These are phyloP conservation scores for Grammothele lineata DNA, from an alignment of 768 basidiomycete species.

Conservation along the genomic window DNA sequence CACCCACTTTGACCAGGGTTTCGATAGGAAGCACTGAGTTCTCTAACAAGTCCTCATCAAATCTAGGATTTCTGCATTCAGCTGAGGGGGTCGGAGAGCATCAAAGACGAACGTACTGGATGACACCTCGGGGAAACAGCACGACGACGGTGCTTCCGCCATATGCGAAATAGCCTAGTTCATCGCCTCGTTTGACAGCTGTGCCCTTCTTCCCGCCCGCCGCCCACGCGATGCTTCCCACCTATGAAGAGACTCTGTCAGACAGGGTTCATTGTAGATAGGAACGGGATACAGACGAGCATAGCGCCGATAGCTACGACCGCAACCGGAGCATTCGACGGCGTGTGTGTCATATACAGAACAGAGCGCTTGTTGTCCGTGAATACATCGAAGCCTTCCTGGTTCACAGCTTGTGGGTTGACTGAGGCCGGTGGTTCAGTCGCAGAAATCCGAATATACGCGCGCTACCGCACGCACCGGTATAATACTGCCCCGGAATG, in stretches of 20 bases:
- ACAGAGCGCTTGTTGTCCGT: constrained; percentile 59
- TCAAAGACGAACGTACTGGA: constrained; percentile 40
- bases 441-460: too few species aligned
- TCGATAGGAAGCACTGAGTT: constrained; percentile 56
- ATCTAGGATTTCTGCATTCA: constrained; percentile 31
- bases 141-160: constrained; percentile 72
- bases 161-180: constrained; percentile 66
- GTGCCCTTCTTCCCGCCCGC: constrained; percentile 42
- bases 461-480: constrained; percentile 44
- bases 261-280: neutral
- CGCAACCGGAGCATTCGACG: constrained; percentile 47
- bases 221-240: constrained; percentile 72
- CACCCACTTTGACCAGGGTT: constrained; percentile 56
- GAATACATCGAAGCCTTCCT: constrained; percentile 59
- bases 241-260: constrained; percentile 8
- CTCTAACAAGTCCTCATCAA: constrained; percentile 56
- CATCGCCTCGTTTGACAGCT: constrained; percentile 58
- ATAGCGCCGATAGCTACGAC: constrained; percentile 79
- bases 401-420: constrained; percentile 76
- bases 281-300: constrained; percentile 38
- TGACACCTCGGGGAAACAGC: constrained; percentile 51
- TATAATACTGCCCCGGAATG: constrained; percentile 57
- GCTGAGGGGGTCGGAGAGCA: neutral
- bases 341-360: constrained; percentile 44
- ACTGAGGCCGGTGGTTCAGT: too few species aligned